phyloP scores from a whole-genome alignment of 179 eudicot species.

The Monotropa hypopitys region DNA sequence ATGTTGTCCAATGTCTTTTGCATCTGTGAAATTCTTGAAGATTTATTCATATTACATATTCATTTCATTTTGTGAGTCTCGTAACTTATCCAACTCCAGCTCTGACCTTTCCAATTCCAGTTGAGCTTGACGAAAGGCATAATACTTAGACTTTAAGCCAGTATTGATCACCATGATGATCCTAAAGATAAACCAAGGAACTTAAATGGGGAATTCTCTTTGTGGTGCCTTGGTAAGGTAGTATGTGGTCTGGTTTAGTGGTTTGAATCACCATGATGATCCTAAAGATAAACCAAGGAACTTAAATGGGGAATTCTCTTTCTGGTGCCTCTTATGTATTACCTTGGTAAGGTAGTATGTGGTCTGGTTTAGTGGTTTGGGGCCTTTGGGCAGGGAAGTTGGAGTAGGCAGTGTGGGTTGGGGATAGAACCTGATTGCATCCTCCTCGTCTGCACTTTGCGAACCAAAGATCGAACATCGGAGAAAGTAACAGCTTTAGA shows the following conservation, averaged over 20 bases:
- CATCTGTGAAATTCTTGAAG: not conserved
- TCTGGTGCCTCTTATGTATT: too few relatives aligned
- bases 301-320: not conserved
- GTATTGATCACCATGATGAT: not conserved
- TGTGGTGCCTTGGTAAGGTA: not conserved
- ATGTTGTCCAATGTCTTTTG: not conserved
- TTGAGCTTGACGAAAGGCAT: not conserved
- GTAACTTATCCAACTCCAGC: not conserved
- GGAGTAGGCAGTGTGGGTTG: not conserved
- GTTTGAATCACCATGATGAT: not conserved
- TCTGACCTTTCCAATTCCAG: not conserved
- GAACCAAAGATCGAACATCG: not conserved
- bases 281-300: not conserved
- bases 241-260: not conserved
- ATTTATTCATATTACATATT: not conserved
- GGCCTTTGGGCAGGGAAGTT: not conserved
- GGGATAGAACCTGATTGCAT: not conserved
- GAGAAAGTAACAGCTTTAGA: not conserved
- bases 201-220: not conserved
- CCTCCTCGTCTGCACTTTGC: not conserved
- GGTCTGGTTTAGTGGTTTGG: not conserved
- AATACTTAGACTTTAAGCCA: not conserved
- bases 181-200: not conserved
- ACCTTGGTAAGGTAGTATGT: not conserved
- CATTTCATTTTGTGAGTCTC: not conserved